Evolutionary conservation across 169 alveolate species (phyloP).

Genomic region (Toxoplasma gondii): DNA sequence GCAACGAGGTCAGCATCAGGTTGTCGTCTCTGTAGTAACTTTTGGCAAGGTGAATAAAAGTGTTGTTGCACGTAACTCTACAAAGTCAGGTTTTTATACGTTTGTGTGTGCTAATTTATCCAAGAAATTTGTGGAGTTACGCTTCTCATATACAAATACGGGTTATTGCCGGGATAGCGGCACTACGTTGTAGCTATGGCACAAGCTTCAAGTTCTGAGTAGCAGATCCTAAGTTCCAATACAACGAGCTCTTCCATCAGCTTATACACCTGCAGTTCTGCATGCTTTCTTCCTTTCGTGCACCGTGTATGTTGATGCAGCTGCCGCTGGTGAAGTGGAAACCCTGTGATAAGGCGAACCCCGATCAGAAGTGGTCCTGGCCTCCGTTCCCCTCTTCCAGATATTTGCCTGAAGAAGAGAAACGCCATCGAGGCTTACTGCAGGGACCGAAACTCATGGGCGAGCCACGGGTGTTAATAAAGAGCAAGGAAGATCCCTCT

Average conservation of each 20-base stretch:
- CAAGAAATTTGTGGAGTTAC: no score
- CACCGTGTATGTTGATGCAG: not conserved
- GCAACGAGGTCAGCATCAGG: not conserved
- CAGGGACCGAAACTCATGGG: not conserved
- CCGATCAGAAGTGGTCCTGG: conserved; percentile 36
- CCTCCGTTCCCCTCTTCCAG: not conserved
- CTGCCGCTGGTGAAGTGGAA: not conserved
- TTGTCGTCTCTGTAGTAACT: not conserved
- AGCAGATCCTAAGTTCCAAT: no score
- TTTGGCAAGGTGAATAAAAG: not conserved
- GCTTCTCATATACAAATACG: no score
- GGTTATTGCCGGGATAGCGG: no score
- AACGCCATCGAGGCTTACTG: not conserved
- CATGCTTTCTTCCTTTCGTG: not conserved
- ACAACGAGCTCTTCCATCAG: no score
- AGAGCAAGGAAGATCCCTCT: not conserved
- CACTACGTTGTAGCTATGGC: no score
- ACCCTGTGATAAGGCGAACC: conserved; percentile 8
- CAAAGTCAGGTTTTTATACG: no score
- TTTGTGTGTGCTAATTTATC: no score
- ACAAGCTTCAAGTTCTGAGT: no score
- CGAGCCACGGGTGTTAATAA: not conserved
- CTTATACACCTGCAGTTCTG: no score
- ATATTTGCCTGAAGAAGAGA: not conserved
- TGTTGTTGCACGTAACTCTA: no score